Evolutionary conservation across 2,329 filamentous ascomycete genomes (phyloP), one percentile per base, ranked within the genome.

Genomic region (Arthroderma uncinatum): DNA sequence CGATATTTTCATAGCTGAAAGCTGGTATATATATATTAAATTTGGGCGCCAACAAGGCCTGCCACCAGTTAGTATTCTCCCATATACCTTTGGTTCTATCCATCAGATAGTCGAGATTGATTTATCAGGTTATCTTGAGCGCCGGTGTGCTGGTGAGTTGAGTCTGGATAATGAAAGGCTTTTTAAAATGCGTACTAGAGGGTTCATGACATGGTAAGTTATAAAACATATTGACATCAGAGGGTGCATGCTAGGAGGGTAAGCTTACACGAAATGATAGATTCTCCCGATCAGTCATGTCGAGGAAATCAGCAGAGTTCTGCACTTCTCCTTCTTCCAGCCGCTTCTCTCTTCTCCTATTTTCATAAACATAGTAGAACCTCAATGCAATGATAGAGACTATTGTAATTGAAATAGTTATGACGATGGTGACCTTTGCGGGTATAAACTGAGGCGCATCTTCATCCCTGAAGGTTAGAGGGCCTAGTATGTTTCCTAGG

Each of bases 361-460:
- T 87, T 70, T 85, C 74, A 1, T 70, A 64, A 6, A 64, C 71
- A 14, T 86, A 74, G 59, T 85, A 77, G 71, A 78, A 83, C 21
- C 84, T 74, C 63, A 87, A 73, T 10, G 6, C 19, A 60, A 72
- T 76, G 1, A 82, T 54, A 19, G 86, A 77, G 3, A 82, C 76
- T 2, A 82, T 28, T 0, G 84, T 79, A 23, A 87, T 74, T 28
- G 81, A 70, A 67, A 88, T 88, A 70, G 85, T 88, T 12, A 81
- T 85, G 7, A 89, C 73, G 63, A 88, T 84, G 0, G 82, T 84
- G 4, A 82, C 76, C 59, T 87, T 86, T 1, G 85, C 85, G 59
- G 82, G 85, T 64, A 83, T 82, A 68, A 88, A 89, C 7, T 80
- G 76, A 0, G 85, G 84, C 0, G 74, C 75, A 64, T 88, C 81